These are phyloP conservation scores for Orbilia brochopaga DNA, from an alignment of 2,329 filamentous ascomycete species.

Conservation along the genomic window DNA sequence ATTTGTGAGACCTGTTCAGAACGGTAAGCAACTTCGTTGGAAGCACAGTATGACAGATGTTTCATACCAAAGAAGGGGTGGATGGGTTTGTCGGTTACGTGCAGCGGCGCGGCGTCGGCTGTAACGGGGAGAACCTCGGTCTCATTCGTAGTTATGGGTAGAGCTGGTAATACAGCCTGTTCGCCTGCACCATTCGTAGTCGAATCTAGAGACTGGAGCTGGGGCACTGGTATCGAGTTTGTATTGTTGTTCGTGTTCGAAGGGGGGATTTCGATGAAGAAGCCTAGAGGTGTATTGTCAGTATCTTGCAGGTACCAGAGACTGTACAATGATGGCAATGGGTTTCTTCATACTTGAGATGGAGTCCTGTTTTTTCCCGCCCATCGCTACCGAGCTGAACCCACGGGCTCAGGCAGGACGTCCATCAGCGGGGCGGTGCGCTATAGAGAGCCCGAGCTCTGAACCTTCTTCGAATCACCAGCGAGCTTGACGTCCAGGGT, in stretches of 20 bases:
- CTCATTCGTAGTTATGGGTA: constrained; percentile 9
- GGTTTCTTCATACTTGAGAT: constrained; percentile 32
- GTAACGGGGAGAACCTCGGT: constrained; percentile 2
- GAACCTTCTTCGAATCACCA: neutral
- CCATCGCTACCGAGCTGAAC: constrained; percentile 43
- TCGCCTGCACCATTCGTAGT: neutral
- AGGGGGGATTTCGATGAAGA: constrained; percentile 44
- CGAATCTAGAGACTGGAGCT: neutral
- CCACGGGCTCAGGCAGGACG: constrained; percentile 4
- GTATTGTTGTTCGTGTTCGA: constrained; percentile 4
- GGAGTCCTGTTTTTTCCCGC: constrained; percentile 41
- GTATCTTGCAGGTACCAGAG: neutral
- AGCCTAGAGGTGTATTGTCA: constrained; percentile 25
- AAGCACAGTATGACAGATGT: neutral
- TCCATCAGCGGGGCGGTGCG: constrained; percentile 30
- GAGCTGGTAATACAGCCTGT: neutral
- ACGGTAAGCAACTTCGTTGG: neutral
- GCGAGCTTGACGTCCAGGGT: no score
- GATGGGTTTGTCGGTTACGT: constrained; percentile 16
- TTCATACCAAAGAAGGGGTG: constrained; percentile 44
- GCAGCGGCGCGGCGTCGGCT: constrained; percentile 10
- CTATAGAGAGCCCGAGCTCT: neutral
- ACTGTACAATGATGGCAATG: neutral
- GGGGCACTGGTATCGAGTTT: constrained; percentile 1
- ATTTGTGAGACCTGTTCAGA: constrained; percentile 22